These are phyloP conservation scores for Fusarium duplospermum DNA, from an alignment of 2,329 filamentous ascomycete genomes.

Conservation along the genomic window DNA sequence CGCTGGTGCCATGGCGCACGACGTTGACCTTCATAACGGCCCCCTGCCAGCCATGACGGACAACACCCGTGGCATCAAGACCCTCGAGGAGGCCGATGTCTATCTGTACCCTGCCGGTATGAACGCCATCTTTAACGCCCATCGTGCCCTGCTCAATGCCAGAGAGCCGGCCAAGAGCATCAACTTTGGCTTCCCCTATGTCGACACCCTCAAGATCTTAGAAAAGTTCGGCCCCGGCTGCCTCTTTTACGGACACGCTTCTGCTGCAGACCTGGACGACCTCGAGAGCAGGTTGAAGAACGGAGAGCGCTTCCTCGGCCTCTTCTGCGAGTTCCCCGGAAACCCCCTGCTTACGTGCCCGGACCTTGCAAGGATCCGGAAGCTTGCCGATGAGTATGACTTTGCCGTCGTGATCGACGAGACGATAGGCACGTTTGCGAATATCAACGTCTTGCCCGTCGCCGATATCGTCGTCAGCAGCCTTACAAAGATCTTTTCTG, in stretches of 20 bases:
- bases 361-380: slow-evolving; percentile 83
- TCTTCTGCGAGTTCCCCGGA: slow-evolving; percentile 96
- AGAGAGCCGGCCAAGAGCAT: slow-evolving; percentile 79
- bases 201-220: slow-evolving; percentile 94
- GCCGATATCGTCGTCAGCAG: slow-evolving; percentile 95
- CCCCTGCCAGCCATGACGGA: slow-evolving; percentile 44
- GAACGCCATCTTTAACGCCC: slow-evolving; percentile 93
- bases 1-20: slow-evolving; percentile 81
- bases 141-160: slow-evolving; percentile 76
- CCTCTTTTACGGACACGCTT: slow-evolving; percentile 87
- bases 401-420: slow-evolving; percentile 95
- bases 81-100: slow-evolving; percentile 86
- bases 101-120: slow-evolving; percentile 91
- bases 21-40: slow-evolving; percentile 64
- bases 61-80: slow-evolving; percentile 67
- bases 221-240: slow-evolving; percentile 94
- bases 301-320: slow-evolving; percentile 81
- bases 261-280: slow-evolving; percentile 82
- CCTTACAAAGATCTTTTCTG: slow-evolving; percentile 96
- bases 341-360: slow-evolving; percentile 91
- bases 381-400: slow-evolving; percentile 82
- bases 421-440: slow-evolving; percentile 96
- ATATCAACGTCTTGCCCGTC: slow-evolving; percentile 90
- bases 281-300: slow-evolving; percentile 76
- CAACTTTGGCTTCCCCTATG: slow-evolving; percentile 96